Percentiles rank a stretch among this genome's conserved stretches.
phyloP scores from a whole-genome alignment of 2,329 filamentous ascomycete species.

The Xylariaceae sp. region DNA sequence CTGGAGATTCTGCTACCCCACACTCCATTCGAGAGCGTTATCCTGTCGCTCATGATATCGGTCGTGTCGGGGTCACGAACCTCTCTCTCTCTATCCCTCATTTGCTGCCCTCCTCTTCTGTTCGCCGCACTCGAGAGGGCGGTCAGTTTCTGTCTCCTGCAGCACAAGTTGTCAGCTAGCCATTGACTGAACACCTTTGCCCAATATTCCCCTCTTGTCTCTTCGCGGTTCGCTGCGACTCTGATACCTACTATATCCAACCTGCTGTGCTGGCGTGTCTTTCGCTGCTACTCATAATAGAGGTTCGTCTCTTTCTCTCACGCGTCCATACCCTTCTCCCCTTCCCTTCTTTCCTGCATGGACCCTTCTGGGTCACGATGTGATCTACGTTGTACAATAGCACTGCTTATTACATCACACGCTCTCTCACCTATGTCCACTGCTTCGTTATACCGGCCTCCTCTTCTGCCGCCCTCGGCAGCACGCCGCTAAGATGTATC shows the following conservation, averaged over 20 bases:
- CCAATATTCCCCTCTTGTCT: constrained; percentile 26
- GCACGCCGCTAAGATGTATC: constrained; percentile 46
- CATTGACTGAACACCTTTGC: constrained; percentile 24
- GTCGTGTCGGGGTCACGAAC: constrained; percentile 25
- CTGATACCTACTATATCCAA: constrained; percentile 16
- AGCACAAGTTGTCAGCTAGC: constrained; percentile 24
- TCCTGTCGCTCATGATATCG: constrained; percentile 22
- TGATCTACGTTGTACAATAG: constrained; percentile 31
- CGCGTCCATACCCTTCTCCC: constrained; percentile 17
- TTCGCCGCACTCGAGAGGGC: constrained; percentile 26
- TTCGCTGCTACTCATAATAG: constrained; percentile 30
- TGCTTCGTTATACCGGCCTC: constrained; percentile 21
- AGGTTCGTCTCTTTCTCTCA: constrained; percentile 27
- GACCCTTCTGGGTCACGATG: constrained; percentile 32
- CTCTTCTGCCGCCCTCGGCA: constrained; percentile 24
- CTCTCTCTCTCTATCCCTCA: constrained; percentile 21
- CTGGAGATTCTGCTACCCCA: constrained; percentile 10
- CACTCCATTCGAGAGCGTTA: constrained; percentile 8
- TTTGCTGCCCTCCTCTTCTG: constrained; percentile 27
- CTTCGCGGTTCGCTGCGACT: constrained; percentile 31
- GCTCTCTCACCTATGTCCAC: constrained; percentile 18
- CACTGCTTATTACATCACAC: constrained; percentile 16
- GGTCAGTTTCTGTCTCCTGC: constrained; percentile 27
- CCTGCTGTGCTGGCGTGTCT: constrained; percentile 24
- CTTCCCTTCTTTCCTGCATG: constrained; percentile 24